Evolutionary conservation across 148 eudicot genomes (phyloP), one percentile per base, ranked within the genome.

Genomic region (Suaeda aralocaspica): DNA sequence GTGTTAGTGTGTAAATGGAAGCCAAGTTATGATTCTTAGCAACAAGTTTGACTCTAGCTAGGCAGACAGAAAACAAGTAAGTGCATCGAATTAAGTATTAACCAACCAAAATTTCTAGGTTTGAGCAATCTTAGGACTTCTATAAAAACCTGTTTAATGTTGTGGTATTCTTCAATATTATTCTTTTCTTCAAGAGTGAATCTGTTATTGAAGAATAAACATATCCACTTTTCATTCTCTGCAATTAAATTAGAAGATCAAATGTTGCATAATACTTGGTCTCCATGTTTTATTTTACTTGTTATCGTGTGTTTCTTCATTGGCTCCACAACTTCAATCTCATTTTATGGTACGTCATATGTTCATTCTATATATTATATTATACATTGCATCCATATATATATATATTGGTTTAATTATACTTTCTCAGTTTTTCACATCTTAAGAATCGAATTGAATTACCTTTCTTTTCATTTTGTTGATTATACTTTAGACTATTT

Each of bases 141-240:
- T 70, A 21, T 70, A 45, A 41, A 57, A 31, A 19, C 62, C 0
- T 59, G 9, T 49, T 28, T 10, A 13, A 11, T 42, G 46, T 0
- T 5, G 2, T 13, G 16, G 19, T 19, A 34, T 55, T 36, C 45
- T 59, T 22, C 29, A 34, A 18, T n/a, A 44, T 10, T 30, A 34
- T 30, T n/a, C 18, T 46, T 21, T 67, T 70, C 31, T 2, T 19
- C 26, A 13, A 25, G 16, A 19, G 3, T 19, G 14, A 21, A 6
- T 42, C 1, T 13, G 58, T 33, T 8, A 24, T 34, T 62, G 33
- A 39, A 62, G 48, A 34, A 16, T 4, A 36, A 72, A 72, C 68
- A 72, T 62, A 72, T 59, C 61, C 50, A 30, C 67, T 59, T 44
- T 26, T 70, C 45, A 10, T 70, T 45, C 56, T 45, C 59, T 48